Conservation (phyloP, 2,329 filamentous ascomycete species). For the Arthroderma sp. region DNA sequence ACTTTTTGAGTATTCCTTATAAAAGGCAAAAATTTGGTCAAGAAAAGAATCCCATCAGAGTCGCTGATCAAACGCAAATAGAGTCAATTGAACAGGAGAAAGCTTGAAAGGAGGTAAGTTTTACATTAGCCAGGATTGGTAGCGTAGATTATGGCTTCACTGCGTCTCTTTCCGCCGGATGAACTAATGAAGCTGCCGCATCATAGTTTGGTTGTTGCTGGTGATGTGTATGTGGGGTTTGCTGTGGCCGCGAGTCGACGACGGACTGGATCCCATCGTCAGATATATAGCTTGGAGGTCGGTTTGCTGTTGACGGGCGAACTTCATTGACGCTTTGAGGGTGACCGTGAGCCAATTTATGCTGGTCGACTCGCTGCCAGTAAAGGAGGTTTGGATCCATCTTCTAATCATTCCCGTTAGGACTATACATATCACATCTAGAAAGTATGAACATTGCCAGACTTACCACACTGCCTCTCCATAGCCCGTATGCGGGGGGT, state of each 20-base stretch:
- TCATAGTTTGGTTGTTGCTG: background rate
- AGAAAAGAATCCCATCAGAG: background rate
- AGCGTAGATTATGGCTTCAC: background rate
- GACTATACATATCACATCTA: background rate
- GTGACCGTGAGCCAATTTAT: background rate
- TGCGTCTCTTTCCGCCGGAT: background rate
- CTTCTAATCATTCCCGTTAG: slow-evolving; percentile 36
- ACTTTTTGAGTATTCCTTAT: background rate
- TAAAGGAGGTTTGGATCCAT: slow-evolving; percentile 71
- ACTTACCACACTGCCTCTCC: slow-evolving; percentile 70
- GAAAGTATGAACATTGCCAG: background rate
- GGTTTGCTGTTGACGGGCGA: slow-evolving; percentile 22
- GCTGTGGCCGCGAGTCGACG: background rate
- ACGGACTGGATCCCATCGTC: background rate
- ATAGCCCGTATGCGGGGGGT: slow-evolving; percentile 76
- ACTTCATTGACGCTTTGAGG: slow-evolving; percentile 15
- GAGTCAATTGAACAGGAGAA: background rate
- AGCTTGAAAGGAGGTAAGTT: background rate
- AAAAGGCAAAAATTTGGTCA: background rate
- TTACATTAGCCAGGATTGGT: background rate
- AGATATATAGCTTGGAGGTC: slow-evolving; percentile 57
- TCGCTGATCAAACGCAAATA: background rate
- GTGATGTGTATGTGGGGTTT: background rate
- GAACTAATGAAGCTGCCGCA: background rate
- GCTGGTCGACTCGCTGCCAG: slow-evolving; percentile 54